Evolutionary conservation across 2,329 filamentous ascomycete genomes (phyloP), one percentile per base, ranked within the genome.

Genomic region (Colletotrichum spaethianum): DNA sequence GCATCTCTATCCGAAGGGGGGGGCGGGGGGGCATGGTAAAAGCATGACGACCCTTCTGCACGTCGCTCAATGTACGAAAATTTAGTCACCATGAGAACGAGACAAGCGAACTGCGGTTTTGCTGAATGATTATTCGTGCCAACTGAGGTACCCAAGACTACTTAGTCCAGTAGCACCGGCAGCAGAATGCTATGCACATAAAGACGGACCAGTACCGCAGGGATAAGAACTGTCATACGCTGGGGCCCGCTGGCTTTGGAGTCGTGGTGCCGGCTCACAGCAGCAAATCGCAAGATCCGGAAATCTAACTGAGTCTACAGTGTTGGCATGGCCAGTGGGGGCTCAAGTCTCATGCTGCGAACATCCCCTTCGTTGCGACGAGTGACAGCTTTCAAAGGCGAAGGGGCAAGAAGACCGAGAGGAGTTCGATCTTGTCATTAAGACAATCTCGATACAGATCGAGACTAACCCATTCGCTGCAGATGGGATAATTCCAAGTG

Each of bases 151-250:
- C n/a, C n/a, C n/a, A n/a, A n/a, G n/a, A n/a, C n/a, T n/a, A n/a
- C n/a, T n/a, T n/a, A n/a, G n/a, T n/a, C n/a, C n/a, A n/a, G n/a
- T n/a, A n/a, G n/a, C n/a, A n/a, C 3, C 42, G 36, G 55, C n/a
- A 42, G 36, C 56, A 44, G 26, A 28, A 40, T 20, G 26, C 31
- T 31, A 18, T 23, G 38, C 16, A 44, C 53, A n/a, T 28, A 42
- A 40, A 6, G 5, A 40, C 18, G 12, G n/a, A 16, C 33, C 46
- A 18, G 11, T 36, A 36, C 36, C 28, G 18, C 18, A 31, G 18
- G 18, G 7, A 53, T 63, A 36, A 53, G 48, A 55, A 48, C 36
- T 42, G 33, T 63, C 61, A 63, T 44, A 42, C 53, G 48, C 42
- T 36, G 48, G 48, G 12, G 18, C 46, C 61, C 23, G 61, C 20